phyloP scores from a whole-genome alignment of 805 yeast genomes.

The Starmerella sp. region DNA sequence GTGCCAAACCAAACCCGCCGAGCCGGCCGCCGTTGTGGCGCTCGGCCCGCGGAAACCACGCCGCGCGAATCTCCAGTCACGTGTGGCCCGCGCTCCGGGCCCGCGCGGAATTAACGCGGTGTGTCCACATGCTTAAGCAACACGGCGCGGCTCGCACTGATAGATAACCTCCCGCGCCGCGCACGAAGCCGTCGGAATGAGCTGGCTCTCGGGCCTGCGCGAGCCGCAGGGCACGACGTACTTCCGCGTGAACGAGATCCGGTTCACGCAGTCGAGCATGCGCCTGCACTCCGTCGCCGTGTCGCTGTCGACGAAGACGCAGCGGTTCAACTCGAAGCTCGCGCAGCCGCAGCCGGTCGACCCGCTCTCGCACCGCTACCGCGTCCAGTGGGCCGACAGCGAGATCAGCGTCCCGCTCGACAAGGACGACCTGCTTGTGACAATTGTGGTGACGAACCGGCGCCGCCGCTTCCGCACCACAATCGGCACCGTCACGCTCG shows the following conservation, averaged over 20 bases:
- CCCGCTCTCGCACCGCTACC: conserved; percentile 22
- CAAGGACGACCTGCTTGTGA: conserved; percentile 4
- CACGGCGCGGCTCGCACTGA: neutral
- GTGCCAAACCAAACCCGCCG: no score
- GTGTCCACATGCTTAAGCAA: neutral
- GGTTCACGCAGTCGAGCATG: conserved; percentile 22
- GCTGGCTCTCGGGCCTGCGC: conserved; percentile 17
- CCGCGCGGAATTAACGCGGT: neutral
- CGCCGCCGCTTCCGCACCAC: conserved; percentile 20
- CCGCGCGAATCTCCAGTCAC: neutral
- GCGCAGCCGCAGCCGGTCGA: conserved; percentile 22
- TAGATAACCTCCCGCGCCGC: neutral
- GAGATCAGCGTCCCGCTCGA: conserved; percentile 12
- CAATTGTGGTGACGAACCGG: conserved; percentile 18
- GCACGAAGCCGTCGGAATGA: conserved; percentile 9
- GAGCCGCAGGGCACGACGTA: conserved; percentile 7
- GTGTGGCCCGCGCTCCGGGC: neutral
- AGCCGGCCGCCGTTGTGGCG: no score
- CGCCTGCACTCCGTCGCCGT: conserved; percentile 20
- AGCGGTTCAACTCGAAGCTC: conserved; percentile 18
- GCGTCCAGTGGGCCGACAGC: conserved; percentile 20
- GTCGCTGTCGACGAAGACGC: conserved; percentile 16
- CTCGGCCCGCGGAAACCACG: neutral
- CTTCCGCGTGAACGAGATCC: conserved; percentile 18
- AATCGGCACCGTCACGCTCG: conserved; percentile 19